Conservation (phyloP, 2,329 filamentous ascomycete genomes). For the Pseudogymnoascus sp. region DNA sequence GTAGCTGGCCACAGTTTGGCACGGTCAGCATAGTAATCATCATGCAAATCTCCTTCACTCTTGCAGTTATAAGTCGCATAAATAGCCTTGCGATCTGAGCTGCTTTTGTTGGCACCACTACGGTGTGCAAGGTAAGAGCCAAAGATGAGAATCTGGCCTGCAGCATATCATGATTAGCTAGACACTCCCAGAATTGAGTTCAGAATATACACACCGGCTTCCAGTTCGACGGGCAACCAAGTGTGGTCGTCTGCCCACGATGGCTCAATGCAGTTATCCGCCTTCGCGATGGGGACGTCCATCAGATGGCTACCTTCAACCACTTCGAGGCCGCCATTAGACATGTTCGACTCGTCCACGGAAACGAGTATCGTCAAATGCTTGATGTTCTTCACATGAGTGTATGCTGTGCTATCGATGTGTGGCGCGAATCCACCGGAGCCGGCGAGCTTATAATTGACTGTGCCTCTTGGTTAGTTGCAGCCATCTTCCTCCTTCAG, state of each 20-base stretch:
- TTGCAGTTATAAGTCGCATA: constrained; percentile 38
- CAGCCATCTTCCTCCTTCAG: no score
- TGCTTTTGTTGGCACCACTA: constrained; percentile 27
- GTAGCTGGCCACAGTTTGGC: constrained; percentile 36
- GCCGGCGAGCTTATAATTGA: constrained; percentile 12
- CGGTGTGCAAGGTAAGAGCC: constrained; percentile 31
- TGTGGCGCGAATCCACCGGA: constrained; percentile 32
- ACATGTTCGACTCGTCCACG: constrained; percentile 28
- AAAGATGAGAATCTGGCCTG: constrained; percentile 31
- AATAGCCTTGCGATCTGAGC: constrained; percentile 32
- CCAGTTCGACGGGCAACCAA: constrained; percentile 28
- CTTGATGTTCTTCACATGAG: constrained; percentile 31
- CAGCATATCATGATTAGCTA: not conserved
- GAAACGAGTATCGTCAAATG: constrained; percentile 32
- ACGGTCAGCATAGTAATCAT: constrained; percentile 36
- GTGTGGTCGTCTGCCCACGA: constrained; percentile 28
- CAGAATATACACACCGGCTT: constrained; percentile 24
- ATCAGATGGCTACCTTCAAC: constrained; percentile 31
- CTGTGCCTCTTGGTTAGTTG: not conserved
- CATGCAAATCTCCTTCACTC: constrained; percentile 36
- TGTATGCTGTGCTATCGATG: constrained; percentile 32
- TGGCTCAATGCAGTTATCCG: constrained; percentile 27
- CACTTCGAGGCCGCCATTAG: constrained; percentile 32
- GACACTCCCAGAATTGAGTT: not conserved
- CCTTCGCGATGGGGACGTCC: constrained; percentile 26